Evolutionary conservation across 306 rosid species (phyloP), one percentile per base, ranked within the genome.

Genomic region (Dalbergia oliveri): DNA sequence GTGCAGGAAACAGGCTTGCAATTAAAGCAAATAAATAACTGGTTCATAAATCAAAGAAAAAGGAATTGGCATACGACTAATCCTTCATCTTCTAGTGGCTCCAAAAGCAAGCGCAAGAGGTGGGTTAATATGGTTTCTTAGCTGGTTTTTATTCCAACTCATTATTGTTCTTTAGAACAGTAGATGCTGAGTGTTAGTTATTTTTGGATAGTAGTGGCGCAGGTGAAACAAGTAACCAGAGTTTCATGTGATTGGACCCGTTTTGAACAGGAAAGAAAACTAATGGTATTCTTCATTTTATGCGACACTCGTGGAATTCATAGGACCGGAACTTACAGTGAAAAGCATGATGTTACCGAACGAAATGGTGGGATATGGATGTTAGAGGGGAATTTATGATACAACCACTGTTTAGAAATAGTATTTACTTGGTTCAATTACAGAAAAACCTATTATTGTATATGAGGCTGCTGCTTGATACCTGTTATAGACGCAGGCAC

Each of bases 1-100:
- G 98, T 92, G 75, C 97, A 84, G 77, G 98, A 94, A 91, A 94
- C 98, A 50, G 98, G 97, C 2, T 88, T 95, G 84, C 99, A 95
- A 49, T 64, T 95, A 82, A 95, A 87, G 86, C 90, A 87, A 69
- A 87, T 87, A 78, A 87, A 87, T 44, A 87, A 86, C 39, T 86
- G 89, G 89, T 86, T 86, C 69, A 86, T 86, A 6, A 86, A 86
- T 66, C 89, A 86, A 81, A 87, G 90, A 68, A 95, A 95, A 83
- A 89, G 99, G 86, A 95, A 95, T 61, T 95, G 97, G 99, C 93
- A 95, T 37, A 89, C n/a, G n/a, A n/a, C 87, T 34, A 95, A 87
- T 79, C 83, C 90, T 5, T 82, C 99, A 14, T 75, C 95, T 3
- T 73, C 95, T 16, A 83, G 69, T 31, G 64, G 70, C 81, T 64